Base-by-base conservation (phyloP, 23 red algal species). In the Agarophyton chilense region DNA sequence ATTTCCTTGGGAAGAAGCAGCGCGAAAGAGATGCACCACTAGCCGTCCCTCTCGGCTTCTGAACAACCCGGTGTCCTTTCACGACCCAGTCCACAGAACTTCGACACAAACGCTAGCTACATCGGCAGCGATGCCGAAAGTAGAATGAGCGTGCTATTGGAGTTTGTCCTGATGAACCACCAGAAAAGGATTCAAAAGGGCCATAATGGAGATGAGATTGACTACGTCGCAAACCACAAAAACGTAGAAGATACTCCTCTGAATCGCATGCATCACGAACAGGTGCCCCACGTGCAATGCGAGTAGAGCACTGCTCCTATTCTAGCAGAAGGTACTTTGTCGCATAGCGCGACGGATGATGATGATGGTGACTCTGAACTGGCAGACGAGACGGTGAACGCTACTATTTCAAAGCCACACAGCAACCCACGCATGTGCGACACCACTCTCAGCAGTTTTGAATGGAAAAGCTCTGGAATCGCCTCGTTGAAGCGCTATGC, bases 231-330 rank as follows among this genome's bases (percentile, higher is more conserved):
- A n/a, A n/a, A 88, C 51, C 64, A 77, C 24, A 57, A 33, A 19
- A 88, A 88, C 38, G 83, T 88, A 34, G 58, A 77, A 42, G 83
- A 88, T n/a, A 88, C 77, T 47, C 65, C 67, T 38, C 28, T 74
- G 19, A 67, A 35, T 34, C 28, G 73, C 10, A 29, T 6, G 2
- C 34, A 21, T 32, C 4, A 7, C 36, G 32, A 29, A 1, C 33
- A 19, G 21, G 21, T 26, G 10, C 64, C 33, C 10, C 17, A 29
- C 25, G 28, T 17, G 16, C 34, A 39, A 33, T 33, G 61, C 7
- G 17, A 70, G 64, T 21, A 18, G 10, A 61, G 17, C 24, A 43
- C 41, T 29, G 34, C n/a, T 29, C 32, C 52, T 22, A 53, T 60
- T 4, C 18, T 52, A 17, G 52, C 9, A 24, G 47, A 55, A n/a